These are phyloP conservation scores for Fraxinus sp. DNA, from an alignment of 305 asterid species.

Conservation along the genomic window DNA sequence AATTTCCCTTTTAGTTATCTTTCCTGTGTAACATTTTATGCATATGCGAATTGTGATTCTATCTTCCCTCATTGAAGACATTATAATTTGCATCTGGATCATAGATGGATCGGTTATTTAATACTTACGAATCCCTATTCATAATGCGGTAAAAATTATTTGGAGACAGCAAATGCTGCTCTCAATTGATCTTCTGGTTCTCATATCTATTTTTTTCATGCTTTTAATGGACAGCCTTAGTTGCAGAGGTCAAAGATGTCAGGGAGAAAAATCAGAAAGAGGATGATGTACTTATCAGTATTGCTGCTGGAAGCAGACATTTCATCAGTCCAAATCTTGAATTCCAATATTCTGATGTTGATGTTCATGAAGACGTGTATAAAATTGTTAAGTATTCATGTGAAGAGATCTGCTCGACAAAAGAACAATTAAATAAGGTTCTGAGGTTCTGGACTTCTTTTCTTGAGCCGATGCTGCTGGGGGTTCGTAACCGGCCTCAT, in stretches of 20 bases:
- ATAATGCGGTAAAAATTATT: not conserved
- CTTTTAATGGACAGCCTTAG: constrained; percentile 62
- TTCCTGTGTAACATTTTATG: not conserved
- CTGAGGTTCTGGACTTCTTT: constrained; percentile 86
- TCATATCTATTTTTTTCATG: constrained; percentile 24
- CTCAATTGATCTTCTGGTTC: constrained; percentile 25
- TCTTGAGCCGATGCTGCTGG: constrained; percentile 85
- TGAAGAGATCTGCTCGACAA: constrained; percentile 92
- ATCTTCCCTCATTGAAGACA: not conserved
- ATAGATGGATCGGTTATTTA: not conserved
- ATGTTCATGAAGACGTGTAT: constrained; percentile 80
- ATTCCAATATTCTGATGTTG: constrained; percentile 72
- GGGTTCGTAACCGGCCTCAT: constrained; percentile 54
- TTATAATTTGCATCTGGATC: not conserved
- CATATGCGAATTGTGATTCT: not conserved
- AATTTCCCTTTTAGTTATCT: not conserved
- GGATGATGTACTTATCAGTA: constrained; percentile 72
- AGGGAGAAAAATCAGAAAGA: constrained; percentile 83
- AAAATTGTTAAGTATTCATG: constrained; percentile 85
- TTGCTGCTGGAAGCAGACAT: constrained; percentile 89
- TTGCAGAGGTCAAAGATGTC: constrained; percentile 83
- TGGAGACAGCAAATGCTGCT: not conserved
- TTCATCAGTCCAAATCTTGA: constrained; percentile 66
- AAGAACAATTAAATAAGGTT: constrained; percentile 80
- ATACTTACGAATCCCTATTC: not conserved